These are phyloP conservation scores for Agarophyton chilense DNA, from an alignment of 23 red algal genomes.

Conservation along the genomic window DNA sequence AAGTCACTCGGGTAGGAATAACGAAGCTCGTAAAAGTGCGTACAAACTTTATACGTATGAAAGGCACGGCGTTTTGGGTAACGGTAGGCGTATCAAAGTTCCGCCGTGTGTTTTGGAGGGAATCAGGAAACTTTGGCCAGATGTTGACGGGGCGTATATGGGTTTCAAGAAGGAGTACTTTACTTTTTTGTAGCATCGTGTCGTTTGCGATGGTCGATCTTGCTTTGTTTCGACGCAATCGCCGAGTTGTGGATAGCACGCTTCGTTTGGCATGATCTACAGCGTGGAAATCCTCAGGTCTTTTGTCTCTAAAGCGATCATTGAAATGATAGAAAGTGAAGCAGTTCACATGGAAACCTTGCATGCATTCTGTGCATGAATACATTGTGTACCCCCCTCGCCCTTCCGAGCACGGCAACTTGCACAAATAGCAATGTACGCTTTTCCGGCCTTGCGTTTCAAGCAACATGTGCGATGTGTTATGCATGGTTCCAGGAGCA, in stretches of 20 bases:
- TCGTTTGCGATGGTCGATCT: not conserved
- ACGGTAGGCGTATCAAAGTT: not conserved
- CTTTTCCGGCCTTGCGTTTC: not conserved
- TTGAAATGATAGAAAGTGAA: not conserved
- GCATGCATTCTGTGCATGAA: not conserved
- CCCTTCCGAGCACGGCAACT: too few species aligned
- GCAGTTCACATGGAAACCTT: not conserved
- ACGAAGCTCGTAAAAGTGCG: too few species aligned
- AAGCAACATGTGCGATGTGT: not conserved
- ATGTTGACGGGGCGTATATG: not conserved
- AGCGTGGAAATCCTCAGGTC: not conserved
- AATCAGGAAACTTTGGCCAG: not conserved
- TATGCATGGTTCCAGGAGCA: too few species aligned
- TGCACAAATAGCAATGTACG: not conserved
- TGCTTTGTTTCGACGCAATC: too few species aligned
- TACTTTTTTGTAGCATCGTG: not conserved
- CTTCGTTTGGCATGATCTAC: not conserved
- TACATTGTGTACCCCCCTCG: not conserved
- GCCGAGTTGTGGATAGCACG: not conserved
- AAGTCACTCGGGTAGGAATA: too few species aligned
- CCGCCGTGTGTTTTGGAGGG: not conserved
- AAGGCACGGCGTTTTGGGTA: not conserved
- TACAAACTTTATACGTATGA: not conserved
- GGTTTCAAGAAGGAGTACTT: not conserved
- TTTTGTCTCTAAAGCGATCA: not conserved